Evolutionary conservation across 306 rosid species (phyloP).

Genomic region (Mimosa bimucronata): DNA sequence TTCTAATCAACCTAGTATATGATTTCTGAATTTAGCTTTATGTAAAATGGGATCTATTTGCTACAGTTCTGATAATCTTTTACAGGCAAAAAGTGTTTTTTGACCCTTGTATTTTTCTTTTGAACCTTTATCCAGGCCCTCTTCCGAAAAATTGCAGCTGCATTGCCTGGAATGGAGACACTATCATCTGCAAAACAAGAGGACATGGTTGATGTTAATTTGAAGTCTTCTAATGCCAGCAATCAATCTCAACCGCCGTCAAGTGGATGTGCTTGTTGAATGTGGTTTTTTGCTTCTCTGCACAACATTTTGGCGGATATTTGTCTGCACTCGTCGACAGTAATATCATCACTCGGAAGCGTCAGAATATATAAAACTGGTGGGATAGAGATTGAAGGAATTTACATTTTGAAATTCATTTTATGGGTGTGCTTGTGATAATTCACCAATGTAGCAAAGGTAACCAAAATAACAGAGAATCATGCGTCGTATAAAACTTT

Average conservation of each 20-base stretch:
- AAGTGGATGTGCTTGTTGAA: conserved; percentile 73
- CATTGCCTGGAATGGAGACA: conserved; percentile 87
- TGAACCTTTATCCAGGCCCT: conserved; percentile 55
- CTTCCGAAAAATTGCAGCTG: conserved; percentile 77
- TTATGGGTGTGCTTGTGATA: conserved; percentile 19
- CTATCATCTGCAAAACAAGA: conserved; percentile 79
- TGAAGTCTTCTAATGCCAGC: conserved; percentile 52
- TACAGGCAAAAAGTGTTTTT: neutral
- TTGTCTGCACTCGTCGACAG: conserved; percentile 22
- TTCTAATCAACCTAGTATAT: neutral
- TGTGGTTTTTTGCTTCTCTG: conserved; percentile 29
- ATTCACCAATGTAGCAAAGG: conserved; percentile 30
- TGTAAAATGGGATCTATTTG: neutral
- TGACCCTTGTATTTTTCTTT: conserved; percentile 12
- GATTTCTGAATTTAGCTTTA: conserved; percentile 3
- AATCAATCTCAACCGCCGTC: conserved; percentile 59
- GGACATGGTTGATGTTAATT: conserved; percentile 85
- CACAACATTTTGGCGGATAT: conserved; percentile 26
- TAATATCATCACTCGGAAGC: conserved; percentile 30
- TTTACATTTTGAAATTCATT: conserved; percentile 19
- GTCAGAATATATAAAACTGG: conserved; percentile 31
- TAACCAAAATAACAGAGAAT: conserved; percentile 26
- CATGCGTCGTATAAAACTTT: conserved; percentile 20
- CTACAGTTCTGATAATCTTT: conserved; percentile 1
- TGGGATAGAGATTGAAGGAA: conserved; percentile 38